Evolutionary conservation across 2,329 filamentous ascomycete genomes (phyloP), one percentile per base, ranked within the genome.

Genomic region (Nothophaeocryptopus gaeumannii): DNA sequence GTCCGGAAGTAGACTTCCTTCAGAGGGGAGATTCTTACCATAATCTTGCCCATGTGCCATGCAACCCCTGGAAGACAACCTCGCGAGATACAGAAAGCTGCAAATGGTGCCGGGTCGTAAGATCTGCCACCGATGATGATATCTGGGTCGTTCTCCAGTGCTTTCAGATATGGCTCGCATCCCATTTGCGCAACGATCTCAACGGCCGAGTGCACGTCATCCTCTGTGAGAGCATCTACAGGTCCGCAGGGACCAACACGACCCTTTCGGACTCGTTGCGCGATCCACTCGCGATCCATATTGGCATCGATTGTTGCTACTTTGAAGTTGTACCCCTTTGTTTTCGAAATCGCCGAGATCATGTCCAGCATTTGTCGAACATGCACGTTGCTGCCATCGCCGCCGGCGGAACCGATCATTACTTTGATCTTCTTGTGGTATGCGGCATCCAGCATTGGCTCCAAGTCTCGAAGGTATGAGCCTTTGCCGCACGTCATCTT

Each of bases 21-120:
- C 20, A 26, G 7, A 26, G 20, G 20, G 7, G 20, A 26, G 20
- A 3, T 3, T 26, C 35, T 15, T 16, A 15, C 35, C 35, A 80
- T 69, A 8, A 80, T 75, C 65, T 82, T 80, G 8, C 78, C 79
- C 75, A 81, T 78, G 55, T 80, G 76, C 31, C 39, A 48, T 13
- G 45, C 45, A 12, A 47, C 31, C 8, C 45, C 45, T 11, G 38
- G 33, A 16, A 42, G 33, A 30, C 32, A 26, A 30, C 38, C 45
- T 29, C 34, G 32, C 12, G 31, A 26, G 13, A 42, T 26, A 16
- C 38, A 48, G 11, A 48, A 41, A 40, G 45, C 45, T 2, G 45
- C 45, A 42, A 36, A 48, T 30, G 45, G 38, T 11, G 45, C 42
- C 5, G 48, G 48, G 37, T 51, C 48, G 20, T 46, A 51, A n/a